Conservation (phyloP, 1,139 yeast genomes). For the Lodderomyces oxycetoniae region DNA sequence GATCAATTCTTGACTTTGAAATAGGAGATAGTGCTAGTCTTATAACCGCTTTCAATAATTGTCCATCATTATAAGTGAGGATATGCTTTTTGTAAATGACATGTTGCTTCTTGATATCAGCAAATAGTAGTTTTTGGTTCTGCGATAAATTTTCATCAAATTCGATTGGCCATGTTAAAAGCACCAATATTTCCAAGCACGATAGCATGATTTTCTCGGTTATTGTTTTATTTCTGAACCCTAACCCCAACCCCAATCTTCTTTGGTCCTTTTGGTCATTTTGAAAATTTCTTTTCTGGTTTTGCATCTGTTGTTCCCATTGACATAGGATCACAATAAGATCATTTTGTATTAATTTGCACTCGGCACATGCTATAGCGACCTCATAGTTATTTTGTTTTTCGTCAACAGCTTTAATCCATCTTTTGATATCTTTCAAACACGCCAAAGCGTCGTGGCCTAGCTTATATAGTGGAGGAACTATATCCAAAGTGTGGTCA, state of each 20-base stretch:
- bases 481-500: slow-evolving; percentile 47
- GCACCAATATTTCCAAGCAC: slow-evolving; percentile 73
- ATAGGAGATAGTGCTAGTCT: slow-evolving; percentile 67
- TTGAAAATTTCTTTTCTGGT: slow-evolving; percentile 20
- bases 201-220: slow-evolving; percentile 65
- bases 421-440: slow-evolving; percentile 77
- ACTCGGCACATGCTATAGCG: slow-evolving; percentile 82
- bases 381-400: slow-evolving; percentile 65
- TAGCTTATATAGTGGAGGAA: slow-evolving; percentile 57
- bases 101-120: slow-evolving; percentile 64
- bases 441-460: slow-evolving; percentile 94
- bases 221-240: slow-evolving; percentile 27
- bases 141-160: slow-evolving; percentile 44
- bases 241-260: too few species aligned
- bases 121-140: slow-evolving; percentile 53
- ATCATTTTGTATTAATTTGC: slow-evolving; percentile 70
- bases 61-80: slow-evolving; percentile 54
- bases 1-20: slow-evolving; percentile 46
- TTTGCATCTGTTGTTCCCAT: slow-evolving; percentile 52
- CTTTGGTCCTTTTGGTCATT: too few species aligned
- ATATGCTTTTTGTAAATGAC: slow-evolving; percentile 66
- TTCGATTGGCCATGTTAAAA: slow-evolving; percentile 80
- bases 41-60: slow-evolving; percentile 63
- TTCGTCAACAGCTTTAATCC: slow-evolving; percentile 85
- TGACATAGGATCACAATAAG: slow-evolving; percentile 68